Evolutionary conservation across 2,329 filamentous ascomycete genomes (phyloP), one percentile per base, ranked within the genome.

Genomic region (Orbilia brochopaga): DNA sequence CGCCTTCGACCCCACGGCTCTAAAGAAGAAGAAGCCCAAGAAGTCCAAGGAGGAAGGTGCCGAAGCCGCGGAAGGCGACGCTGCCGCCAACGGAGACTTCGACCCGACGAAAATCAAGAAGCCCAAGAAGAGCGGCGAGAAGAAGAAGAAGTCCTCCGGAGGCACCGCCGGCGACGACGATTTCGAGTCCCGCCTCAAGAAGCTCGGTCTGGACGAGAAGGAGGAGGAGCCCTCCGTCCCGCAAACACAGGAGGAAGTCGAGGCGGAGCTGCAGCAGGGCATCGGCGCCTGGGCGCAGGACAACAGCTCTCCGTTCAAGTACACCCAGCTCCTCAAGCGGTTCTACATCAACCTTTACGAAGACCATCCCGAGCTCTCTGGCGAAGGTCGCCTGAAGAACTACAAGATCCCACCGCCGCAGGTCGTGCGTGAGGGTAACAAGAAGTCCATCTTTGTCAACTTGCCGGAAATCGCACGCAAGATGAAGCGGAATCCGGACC

Each of bases 361-460:
- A 82, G 92, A 95, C 85, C 96, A 99, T 84, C 94, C 94, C 77
- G 94, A 99, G 80, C 89, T 97, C 78, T 89, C 93, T 75, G 89
- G 90, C 74, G 90, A 88, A 80, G 91, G 91, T 76, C 73, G 76
- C 23, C 87, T 88, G 78, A 94, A 92, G 85, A 95, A 90, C 81
- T 99, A 97, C 87, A 97, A 97, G 87, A 99, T 99, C 77, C 94
- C 94, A 58, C 94, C 94, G 59, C 94, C 94, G 56, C 94, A 99
- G 84, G 97, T 94, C 83, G 87, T 97, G 79, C 92, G 94, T 83
- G 94, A 99, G 92, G 94, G 94, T 80, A 99, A 99, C 88, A 95
- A 96, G 87, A 96, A 96, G 88, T 99, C 94, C 74, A 96, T 99
- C 79, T 99, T 99, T 79, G 94, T 93, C 84, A 99, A 99, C 84